Conservation (phyloP, 2,329 filamentous ascomycete species). For the Bimuria novae-zelandiae region DNA sequence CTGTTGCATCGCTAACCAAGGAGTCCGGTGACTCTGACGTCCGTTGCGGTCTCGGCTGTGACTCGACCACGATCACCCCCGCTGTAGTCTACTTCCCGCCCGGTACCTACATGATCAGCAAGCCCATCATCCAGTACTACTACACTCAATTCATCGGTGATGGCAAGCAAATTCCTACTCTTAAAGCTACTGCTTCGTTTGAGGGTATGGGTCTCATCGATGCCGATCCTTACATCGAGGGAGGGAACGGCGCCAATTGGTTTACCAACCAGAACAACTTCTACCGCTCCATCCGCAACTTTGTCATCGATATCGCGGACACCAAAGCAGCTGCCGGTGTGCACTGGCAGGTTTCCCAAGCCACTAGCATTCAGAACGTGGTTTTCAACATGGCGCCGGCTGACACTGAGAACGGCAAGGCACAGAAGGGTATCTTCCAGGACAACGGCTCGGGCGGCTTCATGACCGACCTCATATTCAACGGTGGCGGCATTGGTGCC, state of each 20-base stretch:
- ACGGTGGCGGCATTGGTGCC: conserved; percentile 63
- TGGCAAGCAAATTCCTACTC: conserved; percentile 68
- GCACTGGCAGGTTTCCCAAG: conserved; percentile 72
- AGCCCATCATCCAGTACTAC: conserved; percentile 79
- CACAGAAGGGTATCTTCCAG: conserved; percentile 64
- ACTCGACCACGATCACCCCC: conserved; percentile 81
- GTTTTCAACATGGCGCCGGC: conserved; percentile 60
- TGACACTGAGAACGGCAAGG: conserved; percentile 39
- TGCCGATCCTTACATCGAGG: conserved; percentile 76
- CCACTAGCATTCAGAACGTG: conserved; percentile 66
- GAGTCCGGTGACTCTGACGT: conserved; percentile 60
- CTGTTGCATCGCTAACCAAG: conserved; percentile 55
- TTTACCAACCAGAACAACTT: conserved; percentile 62
- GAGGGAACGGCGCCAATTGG: conserved; percentile 59
- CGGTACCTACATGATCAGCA: conserved; percentile 58
- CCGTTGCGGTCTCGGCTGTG: conserved; percentile 80
- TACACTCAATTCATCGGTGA: conserved; percentile 94
- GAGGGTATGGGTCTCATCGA: conserved; percentile 87
- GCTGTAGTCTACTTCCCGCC: conserved; percentile 78
- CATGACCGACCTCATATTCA: conserved; percentile 63
- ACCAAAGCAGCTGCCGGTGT: conserved; percentile 54
- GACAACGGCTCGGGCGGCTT: conserved; percentile 66
- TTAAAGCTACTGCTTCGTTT: conserved; percentile 70
- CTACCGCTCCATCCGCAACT: conserved; percentile 60
- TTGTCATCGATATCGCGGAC: conserved; percentile 55